These are phyloP conservation scores for Suillus discolor DNA, from an alignment of 768 basidiomycete species.

Conservation along the genomic window DNA sequence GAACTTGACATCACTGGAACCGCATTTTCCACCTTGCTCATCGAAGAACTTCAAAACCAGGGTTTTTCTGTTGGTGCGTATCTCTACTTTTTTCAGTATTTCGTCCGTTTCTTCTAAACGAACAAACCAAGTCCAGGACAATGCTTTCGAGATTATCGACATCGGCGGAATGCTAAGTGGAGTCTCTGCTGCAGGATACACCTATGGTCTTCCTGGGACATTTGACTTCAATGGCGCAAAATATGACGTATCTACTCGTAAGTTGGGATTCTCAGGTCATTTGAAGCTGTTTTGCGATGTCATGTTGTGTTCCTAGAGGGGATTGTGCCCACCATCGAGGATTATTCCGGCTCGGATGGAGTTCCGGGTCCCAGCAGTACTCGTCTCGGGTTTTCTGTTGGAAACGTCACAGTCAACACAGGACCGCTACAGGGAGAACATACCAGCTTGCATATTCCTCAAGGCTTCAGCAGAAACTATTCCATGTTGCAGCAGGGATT, in stretches of 20 bases:
- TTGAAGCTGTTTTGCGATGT: background rate
- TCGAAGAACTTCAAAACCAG: constrained; percentile 10
- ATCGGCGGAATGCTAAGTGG: constrained; percentile 19
- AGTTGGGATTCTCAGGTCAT: background rate
- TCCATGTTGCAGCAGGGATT: constrained; percentile 8
- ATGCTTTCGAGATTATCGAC: constrained; percentile 17
- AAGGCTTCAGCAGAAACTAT: constrained; percentile 8
- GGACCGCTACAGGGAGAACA: background rate
- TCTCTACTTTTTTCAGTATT: background rate
- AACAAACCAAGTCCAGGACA: constrained; percentile 11
- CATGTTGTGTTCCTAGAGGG: constrained; percentile 1
- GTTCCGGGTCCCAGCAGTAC: background rate
- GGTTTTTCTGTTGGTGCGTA: constrained; percentile 9
- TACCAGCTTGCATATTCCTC: background rate
- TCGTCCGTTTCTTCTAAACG: background rate
- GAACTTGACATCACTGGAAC: constrained; percentile 14
- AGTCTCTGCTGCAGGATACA: constrained; percentile 15
- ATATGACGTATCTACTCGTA: constrained; percentile 17
- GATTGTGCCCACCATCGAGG: constrained; percentile 4
- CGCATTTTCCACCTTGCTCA: constrained; percentile 7
- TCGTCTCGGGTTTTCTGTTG: constrained; percentile 10
- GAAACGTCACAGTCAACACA: constrained; percentile 4
- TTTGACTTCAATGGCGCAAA: constrained; percentile 19
- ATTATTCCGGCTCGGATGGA: constrained; percentile 5
- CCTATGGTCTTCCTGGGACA: constrained; percentile 13